A percentile compares a stretch with the other conserved stretches of the same genome.
These are phyloP conservation scores for Kurtzmaniella quercitrusa DNA, from an alignment of 1,139 yeast genomes.

Conservation along the genomic window DNA sequence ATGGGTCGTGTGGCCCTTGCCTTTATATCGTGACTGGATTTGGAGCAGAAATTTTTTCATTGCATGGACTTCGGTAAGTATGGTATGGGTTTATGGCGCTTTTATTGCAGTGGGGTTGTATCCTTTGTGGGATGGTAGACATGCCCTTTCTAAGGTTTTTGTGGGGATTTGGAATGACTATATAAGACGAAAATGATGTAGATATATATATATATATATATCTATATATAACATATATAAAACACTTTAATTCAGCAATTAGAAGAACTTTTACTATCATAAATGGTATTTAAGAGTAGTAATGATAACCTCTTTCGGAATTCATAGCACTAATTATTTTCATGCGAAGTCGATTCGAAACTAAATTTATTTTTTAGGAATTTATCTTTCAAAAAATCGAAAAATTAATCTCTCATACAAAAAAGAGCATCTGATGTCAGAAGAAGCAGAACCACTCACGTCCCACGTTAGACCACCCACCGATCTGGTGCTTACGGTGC, in stretches of 20 bases:
- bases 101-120: slow-evolving; percentile 31
- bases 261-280: too few species aligned
- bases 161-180: slow-evolving; percentile 21
- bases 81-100: slow-evolving; percentile 35
- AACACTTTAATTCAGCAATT: too few species aligned
- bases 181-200: background rate
- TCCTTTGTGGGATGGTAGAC: slow-evolving; percentile 36
- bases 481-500: slow-evolving; percentile 72
- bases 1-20: slow-evolving; percentile 46
- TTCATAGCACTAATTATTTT: too few species aligned
- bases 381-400: background rate
- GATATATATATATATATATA: background rate
- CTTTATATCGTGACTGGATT: slow-evolving; percentile 42
- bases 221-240: too few species aligned
- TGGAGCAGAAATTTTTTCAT: slow-evolving; percentile 36
- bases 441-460: slow-evolving; percentile 57
- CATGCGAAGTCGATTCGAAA: too few species aligned
- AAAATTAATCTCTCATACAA: background rate
- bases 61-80: slow-evolving; percentile 36
- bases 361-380: too few species aligned
- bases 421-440: slow-evolving; percentile 8
- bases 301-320: too few species aligned
- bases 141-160: slow-evolving; percentile 18
- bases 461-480: slow-evolving; percentile 66
- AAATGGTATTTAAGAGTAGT: too few species aligned